Base-by-base conservation (phyloP, 208 protist species). In the Leishmania amazonensis region DNA sequence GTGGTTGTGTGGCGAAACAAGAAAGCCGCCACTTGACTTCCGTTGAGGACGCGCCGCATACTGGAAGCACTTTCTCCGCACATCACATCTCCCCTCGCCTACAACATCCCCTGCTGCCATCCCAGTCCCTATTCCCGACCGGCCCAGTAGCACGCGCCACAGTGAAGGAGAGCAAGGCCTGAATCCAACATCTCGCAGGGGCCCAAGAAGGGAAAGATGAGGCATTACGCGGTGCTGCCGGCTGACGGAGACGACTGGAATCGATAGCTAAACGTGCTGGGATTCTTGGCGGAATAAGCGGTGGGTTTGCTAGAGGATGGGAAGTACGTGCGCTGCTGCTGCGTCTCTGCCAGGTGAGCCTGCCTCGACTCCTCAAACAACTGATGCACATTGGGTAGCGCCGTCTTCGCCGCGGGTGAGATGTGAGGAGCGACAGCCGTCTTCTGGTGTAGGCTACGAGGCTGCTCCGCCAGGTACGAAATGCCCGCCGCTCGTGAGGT, bases 311-410 rank as follows among this genome's bases (percentile, higher is more conserved):
- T 81, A 6, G 84, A 47, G 0, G 88, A 84, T 3, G 88, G 90
- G 64, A 92, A 91, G 51, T 84, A 76, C 17, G 75, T 90, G 76
- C 87, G 89, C 76, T 91, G 88, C 57, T 80, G 51, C 78, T 94
- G 85, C 65, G 89, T 81, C 75, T 90, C 88, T 60, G 85, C n/a
- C 15, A 96, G 74, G 78, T 95, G 88, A 51, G 80, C 85, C 28
- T 75, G 85, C n/a, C 93, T 87, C 17, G 90, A 88, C 76, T 93
- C 89, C 51, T 94, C 90, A 82, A 96, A 96, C 45, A 85, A 85
- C 31, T 89, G 85, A 54, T 87, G 87, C 9, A 96, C 67, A 65
- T 96, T 83, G 8, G 90, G 91, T 42, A 95, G 84, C 49, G 77
- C 76, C 3, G 57, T 49, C 19, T 57, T 77, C 51, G 35, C 76